Conservation (phyloP, 257 asterid species). For the Galeopsis tetrahit region DNA sequence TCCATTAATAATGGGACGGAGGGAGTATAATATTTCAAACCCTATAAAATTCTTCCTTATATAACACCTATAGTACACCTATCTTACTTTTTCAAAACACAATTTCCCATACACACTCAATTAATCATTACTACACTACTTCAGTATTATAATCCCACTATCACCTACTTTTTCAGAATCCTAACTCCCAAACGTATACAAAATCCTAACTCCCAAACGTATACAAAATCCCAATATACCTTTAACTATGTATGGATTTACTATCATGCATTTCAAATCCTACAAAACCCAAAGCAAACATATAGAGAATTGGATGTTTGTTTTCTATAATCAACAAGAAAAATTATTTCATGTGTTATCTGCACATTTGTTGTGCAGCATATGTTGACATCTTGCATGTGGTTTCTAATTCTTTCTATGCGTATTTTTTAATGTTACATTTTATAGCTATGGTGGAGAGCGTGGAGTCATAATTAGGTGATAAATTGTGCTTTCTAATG, state of each 20-base stretch:
- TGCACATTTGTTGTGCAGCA: neutral
- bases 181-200: neutral
- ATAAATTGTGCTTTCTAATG: constrained; percentile 14
- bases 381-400: neutral
- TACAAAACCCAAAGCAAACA: no score
- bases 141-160: neutral
- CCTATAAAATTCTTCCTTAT: neutral
- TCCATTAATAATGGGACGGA: no score
- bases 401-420: no score
- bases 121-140: neutral
- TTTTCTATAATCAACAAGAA: neutral
- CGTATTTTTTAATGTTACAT: constrained; percentile 4
- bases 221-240: neutral
- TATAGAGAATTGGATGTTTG: no score
- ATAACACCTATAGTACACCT: neutral
- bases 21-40: neutral
- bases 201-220: neutral
- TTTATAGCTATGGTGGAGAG: constrained; percentile 1
- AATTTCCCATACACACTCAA: no score
- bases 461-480: constrained; percentile 11
- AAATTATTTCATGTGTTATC: neutral
- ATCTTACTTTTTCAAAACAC: neutral
- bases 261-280: no score
- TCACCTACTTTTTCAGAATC: neutral
- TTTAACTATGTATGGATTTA: no score